Conservation (phyloP, 2,329 filamentous ascomycete genomes). For the Colletotrichum sp. region DNA sequence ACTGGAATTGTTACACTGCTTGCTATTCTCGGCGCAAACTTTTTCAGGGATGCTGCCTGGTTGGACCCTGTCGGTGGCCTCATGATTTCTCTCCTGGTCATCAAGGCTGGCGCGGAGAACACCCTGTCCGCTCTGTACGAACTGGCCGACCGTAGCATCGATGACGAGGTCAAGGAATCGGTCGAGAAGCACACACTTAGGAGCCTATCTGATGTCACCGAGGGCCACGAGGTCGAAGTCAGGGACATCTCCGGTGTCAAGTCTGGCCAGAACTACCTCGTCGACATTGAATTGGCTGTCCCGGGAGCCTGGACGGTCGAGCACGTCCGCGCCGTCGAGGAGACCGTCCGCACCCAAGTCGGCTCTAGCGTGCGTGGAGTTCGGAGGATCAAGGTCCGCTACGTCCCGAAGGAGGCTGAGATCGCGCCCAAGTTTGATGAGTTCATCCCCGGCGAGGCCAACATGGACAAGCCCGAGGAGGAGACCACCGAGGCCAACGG, state of each 20-base stretch:
- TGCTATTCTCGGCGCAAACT: slow-evolving; percentile 88
- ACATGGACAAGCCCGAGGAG: slow-evolving; percentile 59
- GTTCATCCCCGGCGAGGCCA: slow-evolving; percentile 72
- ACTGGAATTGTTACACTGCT: slow-evolving; percentile 92
- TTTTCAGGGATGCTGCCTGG: slow-evolving; percentile 86
- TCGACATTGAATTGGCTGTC: slow-evolving; percentile 87
- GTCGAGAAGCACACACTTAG: slow-evolving; percentile 70
- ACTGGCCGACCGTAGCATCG: slow-evolving; percentile 88
- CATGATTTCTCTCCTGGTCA: slow-evolving; percentile 90
- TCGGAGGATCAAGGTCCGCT: slow-evolving; percentile 81
- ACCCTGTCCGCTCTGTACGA: slow-evolving; percentile 83
- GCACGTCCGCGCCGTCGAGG: slow-evolving; percentile 73
- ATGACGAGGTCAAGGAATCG: slow-evolving; percentile 78
- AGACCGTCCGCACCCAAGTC: slow-evolving; percentile 72
- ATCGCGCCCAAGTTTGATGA: slow-evolving; percentile 71
- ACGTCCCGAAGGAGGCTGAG: slow-evolving; percentile 71
- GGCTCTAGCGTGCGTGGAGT: slow-evolving; percentile 83
- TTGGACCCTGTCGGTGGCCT: slow-evolving; percentile 93
- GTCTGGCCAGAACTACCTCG: slow-evolving; percentile 93
- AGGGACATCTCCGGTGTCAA: slow-evolving; percentile 88
- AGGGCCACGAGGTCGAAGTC: slow-evolving; percentile 68
- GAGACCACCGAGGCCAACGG: slow-evolving; percentile 41
- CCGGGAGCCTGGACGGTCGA: slow-evolving; percentile 78
- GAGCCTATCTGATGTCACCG: slow-evolving; percentile 58
- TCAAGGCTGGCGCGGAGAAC: slow-evolving; percentile 88